These are phyloP conservation scores for Aspergillus sclerotialis DNA, from an alignment of 2,329 filamentous ascomycete genomes.

Conservation along the genomic window DNA sequence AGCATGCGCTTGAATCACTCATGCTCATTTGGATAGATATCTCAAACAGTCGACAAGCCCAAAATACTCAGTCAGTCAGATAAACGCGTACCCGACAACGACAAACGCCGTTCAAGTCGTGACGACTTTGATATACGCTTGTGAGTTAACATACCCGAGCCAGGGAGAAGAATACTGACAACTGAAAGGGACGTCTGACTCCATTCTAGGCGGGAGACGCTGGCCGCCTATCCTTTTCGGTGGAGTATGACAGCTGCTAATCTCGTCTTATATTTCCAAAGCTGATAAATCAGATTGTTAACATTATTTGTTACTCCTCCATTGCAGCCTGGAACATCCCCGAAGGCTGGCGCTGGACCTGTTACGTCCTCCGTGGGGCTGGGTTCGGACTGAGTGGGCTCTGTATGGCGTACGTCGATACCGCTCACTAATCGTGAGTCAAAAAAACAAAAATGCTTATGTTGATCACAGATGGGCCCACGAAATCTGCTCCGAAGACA, in stretches of 20 bases:
- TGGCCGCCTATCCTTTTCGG: conserved; percentile 60
- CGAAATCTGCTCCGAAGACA: conserved; percentile 49
- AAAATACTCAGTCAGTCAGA: conserved; percentile 39
- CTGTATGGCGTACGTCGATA: conserved; percentile 40
- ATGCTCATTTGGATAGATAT: conserved; percentile 7
- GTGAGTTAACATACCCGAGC: conserved; percentile 10
- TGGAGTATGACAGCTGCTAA: conserved; percentile 44
- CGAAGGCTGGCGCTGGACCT: conserved; percentile 55
- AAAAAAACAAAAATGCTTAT: conserved; percentile 3
- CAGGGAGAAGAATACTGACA: background rate
- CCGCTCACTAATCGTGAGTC: background rate
- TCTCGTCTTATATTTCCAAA: conserved; percentile 24
- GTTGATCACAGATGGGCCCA: conserved; percentile 40
- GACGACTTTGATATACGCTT: conserved; percentile 57
- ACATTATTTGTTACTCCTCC: conserved; percentile 38
- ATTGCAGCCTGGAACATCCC: conserved; percentile 47
- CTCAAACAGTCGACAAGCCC: conserved; percentile 32
- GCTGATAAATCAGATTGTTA: conserved; percentile 20
- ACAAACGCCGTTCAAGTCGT: conserved; percentile 50
- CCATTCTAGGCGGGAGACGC: conserved; percentile 50
- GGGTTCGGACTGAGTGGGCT: conserved; percentile 44
- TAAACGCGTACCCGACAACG: conserved; percentile 54
- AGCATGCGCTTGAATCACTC: no score
- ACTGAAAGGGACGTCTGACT: conserved; percentile 52
- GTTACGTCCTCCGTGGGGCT: conserved; percentile 49